Evolutionary conservation across 83 land plant species (phyloP).

Genomic region (Picea abies): DNA sequence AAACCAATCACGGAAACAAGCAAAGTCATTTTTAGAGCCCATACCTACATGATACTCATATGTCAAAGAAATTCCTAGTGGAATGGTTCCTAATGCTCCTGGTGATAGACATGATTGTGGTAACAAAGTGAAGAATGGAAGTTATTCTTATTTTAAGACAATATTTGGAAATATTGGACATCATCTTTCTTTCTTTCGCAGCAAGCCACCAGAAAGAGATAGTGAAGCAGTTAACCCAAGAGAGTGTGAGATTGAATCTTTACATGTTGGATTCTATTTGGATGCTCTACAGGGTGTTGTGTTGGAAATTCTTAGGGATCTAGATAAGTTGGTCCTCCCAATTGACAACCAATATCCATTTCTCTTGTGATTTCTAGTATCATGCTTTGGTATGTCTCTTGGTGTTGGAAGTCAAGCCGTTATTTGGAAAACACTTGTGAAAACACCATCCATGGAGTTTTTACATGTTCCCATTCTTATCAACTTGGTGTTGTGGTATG

Average conservation of each 20-base stretch:
- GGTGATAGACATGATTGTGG: neutral
- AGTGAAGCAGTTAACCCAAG: neutral
- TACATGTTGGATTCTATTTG: slow-evolving; percentile 70
- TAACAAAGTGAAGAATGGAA: slow-evolving; percentile 24
- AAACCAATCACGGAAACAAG: neutral
- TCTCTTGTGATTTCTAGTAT: slow-evolving; percentile 83
- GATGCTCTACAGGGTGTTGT: slow-evolving; percentile 88
- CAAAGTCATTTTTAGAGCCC: slow-evolving; percentile 39
- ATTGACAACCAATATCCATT: slow-evolving; percentile 82
- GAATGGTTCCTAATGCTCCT: neutral
- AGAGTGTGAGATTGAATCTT: slow-evolving; percentile 21
- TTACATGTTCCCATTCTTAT: slow-evolving; percentile 52
- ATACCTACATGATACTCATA: slow-evolving; percentile 26
- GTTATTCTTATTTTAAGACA: slow-evolving; percentile 61
- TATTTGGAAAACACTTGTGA: slow-evolving; percentile 73
- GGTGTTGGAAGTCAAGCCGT: slow-evolving; percentile 87
- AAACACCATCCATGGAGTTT: slow-evolving; percentile 47
- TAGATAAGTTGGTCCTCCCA: slow-evolving; percentile 73
- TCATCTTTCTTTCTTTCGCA: slow-evolving; percentile 46
- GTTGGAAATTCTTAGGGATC: slow-evolving; percentile 70
- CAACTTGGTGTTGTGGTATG: slow-evolving; percentile 64
- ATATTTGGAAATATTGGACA: slow-evolving; percentile 62
- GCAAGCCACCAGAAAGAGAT: slow-evolving; percentile 35
- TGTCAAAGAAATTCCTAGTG: slow-evolving; percentile 13
- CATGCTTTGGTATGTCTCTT: slow-evolving; percentile 75